A percentile compares a stretch with the other conserved stretches of the same genome.
phyloP scores from a whole-genome alignment of 371 early-diverging fungal genomes.

The Mortierella sp. region DNA sequence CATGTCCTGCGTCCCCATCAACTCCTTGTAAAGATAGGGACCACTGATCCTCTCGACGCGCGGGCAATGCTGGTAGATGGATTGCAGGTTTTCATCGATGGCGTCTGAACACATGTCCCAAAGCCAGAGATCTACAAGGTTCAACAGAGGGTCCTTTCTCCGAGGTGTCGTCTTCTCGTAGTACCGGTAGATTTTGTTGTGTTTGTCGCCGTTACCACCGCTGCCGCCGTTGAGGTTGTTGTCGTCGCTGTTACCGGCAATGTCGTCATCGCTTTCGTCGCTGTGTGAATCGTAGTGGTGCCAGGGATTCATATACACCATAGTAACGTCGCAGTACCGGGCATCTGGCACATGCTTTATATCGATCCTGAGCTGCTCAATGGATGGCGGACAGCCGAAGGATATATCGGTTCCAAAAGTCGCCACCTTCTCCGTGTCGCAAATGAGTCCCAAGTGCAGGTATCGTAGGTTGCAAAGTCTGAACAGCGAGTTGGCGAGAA shows the following conservation, averaged over 20 bases:
- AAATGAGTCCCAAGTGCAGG: neutral
- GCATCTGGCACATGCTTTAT: too few species aligned
- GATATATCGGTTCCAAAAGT: neutral
- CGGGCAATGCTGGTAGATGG: too few species aligned
- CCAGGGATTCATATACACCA: too few species aligned
- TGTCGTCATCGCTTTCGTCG: neutral
- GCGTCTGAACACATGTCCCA: too few species aligned
- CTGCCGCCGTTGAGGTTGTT: neutral
- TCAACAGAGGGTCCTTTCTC: neutral
- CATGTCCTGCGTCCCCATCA: too few species aligned
- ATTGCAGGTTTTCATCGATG: too few species aligned
- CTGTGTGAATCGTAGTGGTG: neutral
- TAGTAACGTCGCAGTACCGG: too few species aligned
- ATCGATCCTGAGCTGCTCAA: too few species aligned
- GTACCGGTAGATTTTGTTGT: too few species aligned
- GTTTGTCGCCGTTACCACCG: too few species aligned
- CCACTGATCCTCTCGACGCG: too few species aligned
- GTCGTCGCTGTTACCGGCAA: neutral
- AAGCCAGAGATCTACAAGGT: neutral
- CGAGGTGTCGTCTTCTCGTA: neutral
- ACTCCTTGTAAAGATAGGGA: too few species aligned
- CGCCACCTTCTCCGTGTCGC: neutral
- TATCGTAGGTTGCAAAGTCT: neutral
- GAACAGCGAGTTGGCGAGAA: neutral
- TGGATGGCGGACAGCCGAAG: neutral